phyloP scores from a whole-genome alignment of 148 eudicot genomes.

The Fagopyrum tataricum region DNA sequence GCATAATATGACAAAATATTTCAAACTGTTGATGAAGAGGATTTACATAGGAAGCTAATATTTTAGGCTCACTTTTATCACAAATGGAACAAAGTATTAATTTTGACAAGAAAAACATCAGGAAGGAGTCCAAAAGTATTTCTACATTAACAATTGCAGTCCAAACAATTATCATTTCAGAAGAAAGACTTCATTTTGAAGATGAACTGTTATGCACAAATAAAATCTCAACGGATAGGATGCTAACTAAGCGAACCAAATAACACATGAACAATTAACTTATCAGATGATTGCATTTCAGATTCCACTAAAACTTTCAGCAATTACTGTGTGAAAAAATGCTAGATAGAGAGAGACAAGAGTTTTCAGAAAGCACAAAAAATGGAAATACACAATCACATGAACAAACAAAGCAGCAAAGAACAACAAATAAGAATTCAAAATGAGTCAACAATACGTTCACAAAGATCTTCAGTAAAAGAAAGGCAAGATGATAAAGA shows the following conservation, averaged over 20 bases:
- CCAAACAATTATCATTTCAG: background rate
- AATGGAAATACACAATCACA: background rate
- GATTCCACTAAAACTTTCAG: background rate
- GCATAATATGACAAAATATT: background rate
- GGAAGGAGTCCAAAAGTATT: background rate
- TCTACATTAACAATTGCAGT: background rate
- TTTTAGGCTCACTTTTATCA: background rate
- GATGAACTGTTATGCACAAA: background rate
- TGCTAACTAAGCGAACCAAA: too few relatives aligned
- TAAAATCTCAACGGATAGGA: background rate
- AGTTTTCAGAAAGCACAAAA: background rate
- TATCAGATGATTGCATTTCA: too few relatives aligned
- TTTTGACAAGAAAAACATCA: background rate
- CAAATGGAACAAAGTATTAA: background rate
- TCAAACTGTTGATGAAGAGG: background rate
- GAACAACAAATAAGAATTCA: background rate
- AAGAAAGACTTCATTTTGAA: background rate
- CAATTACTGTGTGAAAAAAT: too few relatives aligned
- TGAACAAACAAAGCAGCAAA: background rate
- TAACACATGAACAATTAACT: too few relatives aligned
- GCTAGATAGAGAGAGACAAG: background rate
- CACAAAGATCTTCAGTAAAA: background rate
- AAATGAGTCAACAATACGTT: background rate
- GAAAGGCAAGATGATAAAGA: background rate
- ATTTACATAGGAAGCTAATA: background rate